Conservation (phyloP, 768 basidiomycete species). For the Thelephora aurantiotincta region DNA sequence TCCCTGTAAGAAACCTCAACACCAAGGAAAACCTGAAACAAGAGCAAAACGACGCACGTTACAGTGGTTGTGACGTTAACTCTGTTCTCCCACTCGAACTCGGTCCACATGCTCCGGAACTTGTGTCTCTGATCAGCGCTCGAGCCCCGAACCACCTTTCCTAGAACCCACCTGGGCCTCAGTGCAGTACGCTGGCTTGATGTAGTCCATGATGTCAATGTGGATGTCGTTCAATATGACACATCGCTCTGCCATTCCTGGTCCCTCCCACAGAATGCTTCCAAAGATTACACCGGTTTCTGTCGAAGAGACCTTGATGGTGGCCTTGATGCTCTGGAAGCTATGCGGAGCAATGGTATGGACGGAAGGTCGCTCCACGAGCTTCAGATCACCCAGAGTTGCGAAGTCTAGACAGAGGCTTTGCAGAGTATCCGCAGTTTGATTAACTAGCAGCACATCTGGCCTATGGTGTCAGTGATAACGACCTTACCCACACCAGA, state of each 20-base stretch:
- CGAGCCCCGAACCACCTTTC: background rate
- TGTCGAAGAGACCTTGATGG: conserved; percentile 95
- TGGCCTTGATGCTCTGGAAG: conserved; percentile 97
- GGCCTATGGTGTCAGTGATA: background rate
- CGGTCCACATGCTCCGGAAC: conserved; percentile 99
- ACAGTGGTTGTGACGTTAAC: conserved; percentile 84
- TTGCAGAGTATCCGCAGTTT: conserved; percentile 86
- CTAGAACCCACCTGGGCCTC: conserved; percentile 66
- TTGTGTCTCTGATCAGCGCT: conserved; percentile 15
- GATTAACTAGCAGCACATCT: conserved; percentile 96
- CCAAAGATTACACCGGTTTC: conserved; percentile 99
- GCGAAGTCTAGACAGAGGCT: conserved; percentile 97
- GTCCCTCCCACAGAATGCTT: conserved; percentile 92
- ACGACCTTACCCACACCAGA: background rate
- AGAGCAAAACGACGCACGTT: conserved; percentile 37
- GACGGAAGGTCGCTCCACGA: conserved; percentile 89
- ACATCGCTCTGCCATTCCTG: conserved; percentile 74
- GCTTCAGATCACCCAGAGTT: conserved; percentile 90
- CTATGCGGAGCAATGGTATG: conserved; percentile 92
- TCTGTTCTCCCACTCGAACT: conserved; percentile 99
- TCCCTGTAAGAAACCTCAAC: conserved; percentile 31
- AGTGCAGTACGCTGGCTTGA: conserved; percentile 90
- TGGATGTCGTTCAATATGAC: conserved; percentile 96
- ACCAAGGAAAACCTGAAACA: background rate
- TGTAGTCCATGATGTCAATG: conserved; percentile 98